Conservation (phyloP, 148 eudicot species). For the Fallopia convolvulus region DNA sequence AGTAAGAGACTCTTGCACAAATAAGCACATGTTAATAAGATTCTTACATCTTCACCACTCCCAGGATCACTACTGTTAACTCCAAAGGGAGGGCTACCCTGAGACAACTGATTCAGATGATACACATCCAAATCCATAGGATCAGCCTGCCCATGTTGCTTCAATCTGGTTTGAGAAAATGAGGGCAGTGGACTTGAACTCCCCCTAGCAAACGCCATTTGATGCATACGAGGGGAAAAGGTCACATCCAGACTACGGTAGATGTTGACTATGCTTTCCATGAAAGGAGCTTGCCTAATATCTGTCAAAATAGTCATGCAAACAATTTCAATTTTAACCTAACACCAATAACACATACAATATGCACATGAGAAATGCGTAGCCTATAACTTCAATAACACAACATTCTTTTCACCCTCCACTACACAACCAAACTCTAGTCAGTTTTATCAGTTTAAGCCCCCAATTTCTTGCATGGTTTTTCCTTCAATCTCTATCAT, state of each 20-base stretch:
- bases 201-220: slow-evolving; percentile 27
- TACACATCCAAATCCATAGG: slow-evolving; percentile 29
- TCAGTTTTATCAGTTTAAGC: background rate
- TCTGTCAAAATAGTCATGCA: slow-evolving; percentile 32
- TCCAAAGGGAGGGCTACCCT: slow-evolving; percentile 35
- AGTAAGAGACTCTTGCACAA: background rate
- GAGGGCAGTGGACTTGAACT: slow-evolving; percentile 6
- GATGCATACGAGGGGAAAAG: slow-evolving; percentile 36
- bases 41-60: slow-evolving; percentile 35
- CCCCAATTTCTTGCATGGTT: background rate
- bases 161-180: slow-evolving; percentile 13
- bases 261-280: slow-evolving; percentile 59
- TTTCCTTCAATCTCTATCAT: too few relatives aligned
- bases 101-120: slow-evolving; percentile 37
- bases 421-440: background rate
- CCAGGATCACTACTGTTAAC: slow-evolving; percentile 26
- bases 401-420: background rate
- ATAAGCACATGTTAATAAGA: background rate
- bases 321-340: background rate
- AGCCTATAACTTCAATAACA: background rate
- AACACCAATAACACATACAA: background rate
- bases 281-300: slow-evolving; percentile 53
- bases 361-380: background rate
- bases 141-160: slow-evolving; percentile 17
- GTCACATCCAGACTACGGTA: slow-evolving; percentile 60